phyloP scores from a whole-genome alignment of 1,284 basidiomycete species.

The Athelia psychrophila region DNA sequence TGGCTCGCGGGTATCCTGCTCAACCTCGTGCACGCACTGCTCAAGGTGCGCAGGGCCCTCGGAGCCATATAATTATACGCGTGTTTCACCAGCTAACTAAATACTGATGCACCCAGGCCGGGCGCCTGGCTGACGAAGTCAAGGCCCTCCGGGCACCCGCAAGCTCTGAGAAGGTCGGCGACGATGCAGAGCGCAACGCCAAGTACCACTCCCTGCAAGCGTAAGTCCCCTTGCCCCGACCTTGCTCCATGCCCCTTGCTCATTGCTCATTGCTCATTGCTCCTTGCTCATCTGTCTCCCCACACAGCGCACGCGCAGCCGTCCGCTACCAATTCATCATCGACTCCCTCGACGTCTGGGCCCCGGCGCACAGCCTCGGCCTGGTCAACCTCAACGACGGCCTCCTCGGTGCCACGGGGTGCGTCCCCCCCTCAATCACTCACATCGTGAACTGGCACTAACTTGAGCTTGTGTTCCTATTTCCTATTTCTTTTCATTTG shows the following conservation, averaged over 20 bases:
- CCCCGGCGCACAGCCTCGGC: conserved; percentile 85
- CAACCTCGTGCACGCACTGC: conserved; percentile 64
- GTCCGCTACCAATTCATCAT: conserved; percentile 78
- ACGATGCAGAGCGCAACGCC: conserved; percentile 64
- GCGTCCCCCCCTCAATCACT: conserved; percentile 14
- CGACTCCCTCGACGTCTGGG: conserved; percentile 83
- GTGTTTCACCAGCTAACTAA: conserved; percentile 1
- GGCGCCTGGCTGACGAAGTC: conserved; percentile 57
- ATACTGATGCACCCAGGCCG: no score
- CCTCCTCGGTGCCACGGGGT: conserved; percentile 82
- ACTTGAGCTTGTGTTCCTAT: no score
- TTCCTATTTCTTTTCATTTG: conserved; percentile 2
- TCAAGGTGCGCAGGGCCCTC: conserved; percentile 57
- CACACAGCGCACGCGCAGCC: conserved; percentile 57
- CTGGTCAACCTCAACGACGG: conserved; percentile 86
- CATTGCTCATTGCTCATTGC: conserved; percentile 9
- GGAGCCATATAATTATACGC: not conserved
- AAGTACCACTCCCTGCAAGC: conserved; percentile 54
- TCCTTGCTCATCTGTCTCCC: not conserved
- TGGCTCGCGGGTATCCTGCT: conserved; percentile 90
- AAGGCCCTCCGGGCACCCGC: conserved; percentile 44
- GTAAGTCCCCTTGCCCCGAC: conserved; percentile 40
- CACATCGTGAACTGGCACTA: no score
- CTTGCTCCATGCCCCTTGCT: no score
- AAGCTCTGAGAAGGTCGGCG: conserved; percentile 58